Evolutionary conservation across 441 rosid species (phyloP), one percentile per base, ranked within the genome.

Genomic region (Hypseocharis bilobata): DNA sequence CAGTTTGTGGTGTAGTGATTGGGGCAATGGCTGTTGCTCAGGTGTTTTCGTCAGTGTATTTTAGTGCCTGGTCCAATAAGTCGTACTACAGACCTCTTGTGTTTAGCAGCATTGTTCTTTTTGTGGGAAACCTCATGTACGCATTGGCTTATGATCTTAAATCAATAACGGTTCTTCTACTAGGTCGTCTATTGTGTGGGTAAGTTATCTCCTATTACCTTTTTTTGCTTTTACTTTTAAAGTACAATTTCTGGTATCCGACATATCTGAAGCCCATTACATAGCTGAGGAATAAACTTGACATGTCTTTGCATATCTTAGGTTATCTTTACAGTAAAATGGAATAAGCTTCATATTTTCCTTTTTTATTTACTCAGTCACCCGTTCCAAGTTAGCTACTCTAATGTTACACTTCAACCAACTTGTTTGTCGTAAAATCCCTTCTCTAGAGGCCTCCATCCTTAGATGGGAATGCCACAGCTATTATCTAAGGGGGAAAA

Each of bases 11-110:
- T 81, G 60, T 89, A 64, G 94, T 94, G 25, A 91, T 94, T 64
- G 99, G 99, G 62, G 83, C 99, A 64, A 94, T 94, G 98, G 99
- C 98, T 38, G 87, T 89, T 62, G 99, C 99, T 16, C 96, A 94
- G 80, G 81, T 94, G 55, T 94, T 94, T 77, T 91, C 99, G 45
- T 94, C 98, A 2, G 91, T 91, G 60, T 94, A 94, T 77, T 89
- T 91, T 72, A 94, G 99, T 73, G 98, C 96, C 6, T 94, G 98
- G 96, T 94, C 98, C 60, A 94, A 91, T 73, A 85, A 68, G 71
- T 94, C 98, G 32, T 94, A 94, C 84, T 91, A 83, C 84, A 85
- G 69, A 70, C 98, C 98, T 79, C 98, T 94, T 55, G 78, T 91
- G 59, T 89, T 94, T 66, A 94, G 99, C 77, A 94, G 92, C 65